Base-by-base conservation (phyloP, 208 protist genomes). In the Trypanosoma scelopori region DNA sequence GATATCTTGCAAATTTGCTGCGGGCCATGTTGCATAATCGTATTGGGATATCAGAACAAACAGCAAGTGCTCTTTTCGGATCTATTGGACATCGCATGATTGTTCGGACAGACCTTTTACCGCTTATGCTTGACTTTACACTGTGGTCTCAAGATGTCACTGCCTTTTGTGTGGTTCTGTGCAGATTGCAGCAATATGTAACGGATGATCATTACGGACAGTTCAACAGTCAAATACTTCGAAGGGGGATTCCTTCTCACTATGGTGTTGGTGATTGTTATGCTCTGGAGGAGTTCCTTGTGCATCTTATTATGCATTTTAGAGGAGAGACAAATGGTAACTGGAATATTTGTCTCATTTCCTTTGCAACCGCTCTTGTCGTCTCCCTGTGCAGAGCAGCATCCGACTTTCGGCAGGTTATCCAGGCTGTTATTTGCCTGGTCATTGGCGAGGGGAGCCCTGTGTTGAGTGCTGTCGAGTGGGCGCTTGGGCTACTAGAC, bases 281-380 rank as follows among this genome's bases (percentile, higher is more conserved):
- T 51, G 71, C 59, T 15, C 32, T 78, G 45, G 65, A 78, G 37
- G 58, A 71, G 18, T 71, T 78, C 52, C 22, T 78, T 43, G 25
- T 78, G 39, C 71, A 78, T 63, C 56, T 78, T 59, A 20, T 64
- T 37, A 68, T 78, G 56, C 22, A 72, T 60, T 78, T 72, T 68
- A 15, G 15, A 25, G 65, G 51, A 20, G 18, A 56, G 16, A 67
- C 64, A 25, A 63, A 46, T 56, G 56, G 51, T 28, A 57, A 46
- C 39, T 73, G 65, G 64, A 65, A 72, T 57, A n/a, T 46, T 42
- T 62, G 52, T 20, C 41, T 67, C 42, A 71, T 78, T 55, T 42
- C 65, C 7, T 55, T n/a, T 43, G 64, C 52, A 22, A 65, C 16
- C 6, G 16, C 12, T 12, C 57, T 73, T 48, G 15, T 72, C 22